Evolutionary conservation across 768 basidiomycete species (phyloP).

Genomic region (Boletus reticulatus): DNA sequence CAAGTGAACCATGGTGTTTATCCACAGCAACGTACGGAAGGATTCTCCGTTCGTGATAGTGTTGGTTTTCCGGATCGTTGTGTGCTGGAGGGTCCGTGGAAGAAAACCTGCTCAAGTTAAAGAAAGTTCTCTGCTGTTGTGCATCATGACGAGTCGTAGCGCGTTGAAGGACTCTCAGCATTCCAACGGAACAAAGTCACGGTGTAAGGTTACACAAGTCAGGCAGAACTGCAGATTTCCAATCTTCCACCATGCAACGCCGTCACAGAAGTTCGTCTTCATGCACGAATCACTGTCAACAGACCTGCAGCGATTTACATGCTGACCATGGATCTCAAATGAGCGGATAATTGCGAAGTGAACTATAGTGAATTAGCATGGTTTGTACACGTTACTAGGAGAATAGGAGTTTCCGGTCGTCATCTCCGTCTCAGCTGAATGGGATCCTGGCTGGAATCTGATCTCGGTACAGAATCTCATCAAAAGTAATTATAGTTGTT

Average conservation of each 20-base stretch:
- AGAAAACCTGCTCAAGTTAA: slow-evolving; percentile 52
- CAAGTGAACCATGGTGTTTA: slow-evolving; percentile 7
- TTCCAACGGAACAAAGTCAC: slow-evolving; percentile 3
- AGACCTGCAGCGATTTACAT: background rate
- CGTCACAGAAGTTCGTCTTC: background rate
- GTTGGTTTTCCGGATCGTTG: slow-evolving; percentile 44
- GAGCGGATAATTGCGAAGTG: background rate
- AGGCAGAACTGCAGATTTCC: background rate
- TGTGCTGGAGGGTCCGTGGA: slow-evolving; percentile 40
- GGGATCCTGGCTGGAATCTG: background rate
- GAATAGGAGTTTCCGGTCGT: slow-evolving; percentile 12
- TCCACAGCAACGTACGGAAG: slow-evolving; percentile 67
- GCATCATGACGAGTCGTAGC: background rate
- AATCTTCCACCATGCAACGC: background rate
- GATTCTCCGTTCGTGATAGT: slow-evolving; percentile 80
- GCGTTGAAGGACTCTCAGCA: slow-evolving; percentile 11
- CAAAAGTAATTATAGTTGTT: background rate
- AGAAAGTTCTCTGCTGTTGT: slow-evolving; percentile 35
- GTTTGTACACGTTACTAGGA: background rate
- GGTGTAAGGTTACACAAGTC: background rate
- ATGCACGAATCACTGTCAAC: background rate
- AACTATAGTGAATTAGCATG: background rate
- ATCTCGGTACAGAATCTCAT: background rate
- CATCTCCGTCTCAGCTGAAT: slow-evolving; percentile 16
- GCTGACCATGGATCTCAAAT: background rate